Evolutionary conservation across 2,329 filamentous ascomycete genomes (phyloP).

Genomic region (Lecanosticta acicola): DNA sequence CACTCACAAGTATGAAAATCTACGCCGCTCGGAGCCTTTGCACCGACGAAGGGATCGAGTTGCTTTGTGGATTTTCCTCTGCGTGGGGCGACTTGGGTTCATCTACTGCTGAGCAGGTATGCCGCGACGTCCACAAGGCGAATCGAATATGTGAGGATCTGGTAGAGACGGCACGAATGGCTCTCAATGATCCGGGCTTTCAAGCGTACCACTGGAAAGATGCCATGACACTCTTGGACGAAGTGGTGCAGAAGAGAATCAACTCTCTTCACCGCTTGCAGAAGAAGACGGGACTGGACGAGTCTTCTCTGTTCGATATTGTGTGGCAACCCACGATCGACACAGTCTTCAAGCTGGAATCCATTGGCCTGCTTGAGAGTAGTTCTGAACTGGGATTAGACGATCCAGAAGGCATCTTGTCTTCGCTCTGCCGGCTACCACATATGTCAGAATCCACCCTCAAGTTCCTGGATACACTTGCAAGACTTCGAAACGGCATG

Average conservation of each 20-base stretch:
- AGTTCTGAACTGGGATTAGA: slow-evolving; percentile 12
- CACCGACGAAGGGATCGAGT: slow-evolving; percentile 21
- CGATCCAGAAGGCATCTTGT: not conserved
- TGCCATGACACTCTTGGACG: slow-evolving; percentile 9
- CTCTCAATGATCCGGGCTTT: slow-evolving; percentile 33
- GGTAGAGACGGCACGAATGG: slow-evolving; percentile 29
- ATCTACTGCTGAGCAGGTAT: slow-evolving; percentile 23
- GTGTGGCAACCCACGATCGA: slow-evolving; percentile 30
- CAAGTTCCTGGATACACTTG: slow-evolving; percentile 35
- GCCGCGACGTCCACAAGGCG: slow-evolving; percentile 20
- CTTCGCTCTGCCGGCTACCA: slow-evolving; percentile 15
- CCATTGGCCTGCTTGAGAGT: slow-evolving; percentile 18
- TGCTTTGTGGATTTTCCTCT: slow-evolving; percentile 14
- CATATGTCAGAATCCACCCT: too few species aligned
- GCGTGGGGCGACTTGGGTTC: not conserved
- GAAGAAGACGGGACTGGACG: slow-evolving; percentile 11
- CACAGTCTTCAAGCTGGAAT: slow-evolving; percentile 15
- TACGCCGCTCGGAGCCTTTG: slow-evolving; percentile 19
- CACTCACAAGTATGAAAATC: slow-evolving; percentile 26
- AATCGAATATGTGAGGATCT: slow-evolving; percentile 29
- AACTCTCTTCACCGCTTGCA: slow-evolving; percentile 12
- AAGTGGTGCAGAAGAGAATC: slow-evolving; percentile 16
- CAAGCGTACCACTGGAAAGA: slow-evolving; percentile 13
- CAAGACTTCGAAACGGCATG: slow-evolving; percentile 29
- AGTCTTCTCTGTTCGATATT: slow-evolving; percentile 16